A percentile compares a stretch with the other conserved stretches of the same genome.
These are phyloP conservation scores for Serendipita vermifera DNA, from an alignment of 768 basidiomycete species.

Conservation along the genomic window DNA sequence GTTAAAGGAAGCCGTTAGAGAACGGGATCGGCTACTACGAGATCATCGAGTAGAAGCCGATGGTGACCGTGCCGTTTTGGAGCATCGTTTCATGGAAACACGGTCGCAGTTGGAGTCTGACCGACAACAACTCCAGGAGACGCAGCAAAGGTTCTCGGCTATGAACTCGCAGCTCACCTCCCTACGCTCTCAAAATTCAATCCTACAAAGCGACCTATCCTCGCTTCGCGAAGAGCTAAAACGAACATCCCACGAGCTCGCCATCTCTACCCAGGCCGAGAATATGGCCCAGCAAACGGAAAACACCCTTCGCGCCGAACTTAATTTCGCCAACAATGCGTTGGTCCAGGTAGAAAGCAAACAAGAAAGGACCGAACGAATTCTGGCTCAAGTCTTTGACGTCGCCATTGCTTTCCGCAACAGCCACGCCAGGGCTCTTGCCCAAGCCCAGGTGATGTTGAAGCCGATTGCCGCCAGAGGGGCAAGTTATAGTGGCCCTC, in stretches of 20 bases:
- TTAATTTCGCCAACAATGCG: slow-evolving; percentile 54
- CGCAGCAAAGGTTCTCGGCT: slow-evolving; percentile 42
- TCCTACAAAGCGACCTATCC: slow-evolving; percentile 52
- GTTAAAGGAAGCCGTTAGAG: slow-evolving; percentile 48
- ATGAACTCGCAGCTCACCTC: background rate
- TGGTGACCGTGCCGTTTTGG: slow-evolving; percentile 83
- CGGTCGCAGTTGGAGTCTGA: slow-evolving; percentile 47
- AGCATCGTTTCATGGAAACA: slow-evolving; percentile 72
- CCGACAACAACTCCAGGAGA: slow-evolving; percentile 50
- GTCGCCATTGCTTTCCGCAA: slow-evolving; percentile 67
- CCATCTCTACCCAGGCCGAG: slow-evolving; percentile 54
- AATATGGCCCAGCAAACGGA: slow-evolving; percentile 49
- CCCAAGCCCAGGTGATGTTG: slow-evolving; percentile 14
- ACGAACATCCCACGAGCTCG: slow-evolving; percentile 54
- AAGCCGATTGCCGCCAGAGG: background rate
- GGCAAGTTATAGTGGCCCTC: background rate
- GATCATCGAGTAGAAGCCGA: slow-evolving; percentile 90
- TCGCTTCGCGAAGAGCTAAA: slow-evolving; percentile 63
- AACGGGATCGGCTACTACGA: slow-evolving; percentile 52
- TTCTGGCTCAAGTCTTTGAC: slow-evolving; percentile 72
- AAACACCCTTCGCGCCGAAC: slow-evolving; percentile 56
- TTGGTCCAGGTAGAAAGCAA: slow-evolving; percentile 55
- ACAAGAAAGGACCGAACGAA: slow-evolving; percentile 48
- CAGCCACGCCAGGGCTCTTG: slow-evolving; percentile 60
- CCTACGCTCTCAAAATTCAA: slow-evolving; percentile 2